These are phyloP conservation scores for Zygoascus bituminiphila DNA, from an alignment of 805 yeast species.

Conservation along the genomic window DNA sequence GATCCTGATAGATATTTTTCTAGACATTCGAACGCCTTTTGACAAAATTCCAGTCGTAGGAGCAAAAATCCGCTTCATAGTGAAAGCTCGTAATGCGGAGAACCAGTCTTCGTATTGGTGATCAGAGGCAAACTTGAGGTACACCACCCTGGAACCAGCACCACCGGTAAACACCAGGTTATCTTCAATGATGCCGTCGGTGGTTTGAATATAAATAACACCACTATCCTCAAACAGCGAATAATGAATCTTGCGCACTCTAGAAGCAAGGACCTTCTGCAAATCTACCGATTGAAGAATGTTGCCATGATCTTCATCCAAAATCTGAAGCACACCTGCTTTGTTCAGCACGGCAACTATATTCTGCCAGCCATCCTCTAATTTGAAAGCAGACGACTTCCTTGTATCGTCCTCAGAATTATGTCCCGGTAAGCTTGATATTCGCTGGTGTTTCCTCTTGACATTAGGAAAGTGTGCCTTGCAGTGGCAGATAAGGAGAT, in stretches of 20 bases:
- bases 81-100: slow-evolving; percentile 21
- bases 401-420: neutral
- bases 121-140: slow-evolving; percentile 8
- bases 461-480: slow-evolving; percentile 14
- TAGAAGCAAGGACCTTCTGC: slow-evolving; percentile 14
- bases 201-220: slow-evolving; percentile 14
- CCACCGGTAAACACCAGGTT: neutral
- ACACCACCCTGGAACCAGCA: neutral
- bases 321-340: slow-evolving; percentile 12
- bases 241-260: slow-evolving; percentile 14
- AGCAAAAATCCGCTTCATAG: slow-evolving; percentile 22
- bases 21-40: slow-evolving; percentile 14
- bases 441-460: slow-evolving; percentile 1
- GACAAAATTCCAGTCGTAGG: slow-evolving; percentile 15
- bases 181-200: slow-evolving; percentile 7
- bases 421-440: no score
- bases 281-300: slow-evolving; percentile 14
- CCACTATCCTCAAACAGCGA: slow-evolving; percentile 14
- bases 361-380: slow-evolving; percentile 13
- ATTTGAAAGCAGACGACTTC: slow-evolving; percentile 8
- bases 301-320: slow-evolving; percentile 15
- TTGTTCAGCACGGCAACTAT: slow-evolving; percentile 13
- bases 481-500: slow-evolving; percentile 15
- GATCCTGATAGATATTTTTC: slow-evolving; percentile 14
- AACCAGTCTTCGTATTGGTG: slow-evolving; percentile 29